A percentile compares a stretch with the other conserved stretches of the same genome.
phyloP scores from a whole-genome alignment of 108 stramenopile genomes.

The Pseudonitzschia pungens region DNA sequence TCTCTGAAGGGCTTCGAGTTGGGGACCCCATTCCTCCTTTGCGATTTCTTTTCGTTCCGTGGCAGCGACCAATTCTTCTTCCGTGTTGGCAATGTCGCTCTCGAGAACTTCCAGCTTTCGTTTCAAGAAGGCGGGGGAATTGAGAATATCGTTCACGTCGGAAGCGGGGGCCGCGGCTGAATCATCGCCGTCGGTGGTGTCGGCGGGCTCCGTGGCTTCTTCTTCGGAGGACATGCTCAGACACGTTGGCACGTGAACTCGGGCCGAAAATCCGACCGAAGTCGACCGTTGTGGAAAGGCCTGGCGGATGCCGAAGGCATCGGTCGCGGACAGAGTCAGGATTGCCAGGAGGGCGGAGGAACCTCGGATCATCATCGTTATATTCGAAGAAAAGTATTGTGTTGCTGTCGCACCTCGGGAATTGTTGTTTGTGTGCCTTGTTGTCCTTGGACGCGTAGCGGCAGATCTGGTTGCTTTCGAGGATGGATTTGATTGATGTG shows the following conservation, averaged over 20 bases:
- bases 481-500: neutral
- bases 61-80: conserved; percentile 59
- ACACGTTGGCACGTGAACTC: conserved; percentile 17
- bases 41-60: conserved; percentile 52
- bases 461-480: neutral
- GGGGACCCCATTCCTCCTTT: conserved; percentile 82
- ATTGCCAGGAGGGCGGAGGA: conserved; percentile 14
- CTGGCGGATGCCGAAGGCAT: conserved; percentile 3
- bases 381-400: too few relatives aligned
- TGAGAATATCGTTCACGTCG: conserved; percentile 65
- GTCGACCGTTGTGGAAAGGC: neutral
- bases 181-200: conserved; percentile 8
- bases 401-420: neutral
- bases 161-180: conserved; percentile 12
- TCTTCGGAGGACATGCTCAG: conserved; percentile 16
- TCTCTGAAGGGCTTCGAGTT: conserved; percentile 54
- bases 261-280: neutral
- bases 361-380: conserved; percentile 13
- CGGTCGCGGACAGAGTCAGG: neutral
- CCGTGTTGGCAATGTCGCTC: conserved; percentile 58
- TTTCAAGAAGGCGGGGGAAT: conserved; percentile 79
- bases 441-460: neutral
- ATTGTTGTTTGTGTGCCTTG: neutral
- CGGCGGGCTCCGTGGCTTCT: neutral
- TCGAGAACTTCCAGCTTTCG: conserved; percentile 81